phyloP scores from a whole-genome alignment of 1,284 basidiomycete genomes.

The Papiliotrema laurentii region DNA sequence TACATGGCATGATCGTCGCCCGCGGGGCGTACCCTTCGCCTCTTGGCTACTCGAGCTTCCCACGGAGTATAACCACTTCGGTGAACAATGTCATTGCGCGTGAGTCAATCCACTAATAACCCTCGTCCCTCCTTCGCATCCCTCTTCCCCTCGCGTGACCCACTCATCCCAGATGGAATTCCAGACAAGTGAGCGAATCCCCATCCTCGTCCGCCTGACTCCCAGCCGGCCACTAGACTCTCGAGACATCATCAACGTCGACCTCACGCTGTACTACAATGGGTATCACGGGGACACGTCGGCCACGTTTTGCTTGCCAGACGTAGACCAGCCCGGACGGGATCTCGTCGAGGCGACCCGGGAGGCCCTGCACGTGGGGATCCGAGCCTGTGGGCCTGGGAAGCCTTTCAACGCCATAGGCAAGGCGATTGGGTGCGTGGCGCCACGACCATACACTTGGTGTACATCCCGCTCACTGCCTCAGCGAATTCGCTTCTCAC shows the following conservation, averaged over 20 bases:
- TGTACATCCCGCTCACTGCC: conserved; percentile 2
- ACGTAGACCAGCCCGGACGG: conserved; percentile 63
- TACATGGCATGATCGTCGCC: conserved; percentile 66
- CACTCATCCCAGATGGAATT: conserved; percentile 64
- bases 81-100: conserved; percentile 63
- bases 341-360: conserved; percentile 62
- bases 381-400: conserved; percentile 71
- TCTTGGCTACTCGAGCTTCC: conserved; percentile 72
- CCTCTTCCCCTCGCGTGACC: conserved; percentile 34
- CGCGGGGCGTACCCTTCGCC: conserved; percentile 84
- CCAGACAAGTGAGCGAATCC: conserved; percentile 64
- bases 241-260: conserved; percentile 79
- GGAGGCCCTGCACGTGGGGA: conserved; percentile 66
- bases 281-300: conserved; percentile 86
- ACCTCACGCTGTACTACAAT: conserved; percentile 71
- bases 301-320: conserved; percentile 69
- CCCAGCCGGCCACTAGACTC: conserved; percentile 68
- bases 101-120: conserved; percentile 20
- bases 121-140: neutral
- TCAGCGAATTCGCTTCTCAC: conserved; percentile 45
- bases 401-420: conserved; percentile 70
- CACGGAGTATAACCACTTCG: conserved; percentile 76
- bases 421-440: conserved; percentile 61
- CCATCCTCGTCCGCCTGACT: neutral
- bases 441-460: neutral